phyloP scores from a whole-genome alignment of 1,284 basidiomycete species.

The Microbotryum lychnidis-dioicae region DNA sequence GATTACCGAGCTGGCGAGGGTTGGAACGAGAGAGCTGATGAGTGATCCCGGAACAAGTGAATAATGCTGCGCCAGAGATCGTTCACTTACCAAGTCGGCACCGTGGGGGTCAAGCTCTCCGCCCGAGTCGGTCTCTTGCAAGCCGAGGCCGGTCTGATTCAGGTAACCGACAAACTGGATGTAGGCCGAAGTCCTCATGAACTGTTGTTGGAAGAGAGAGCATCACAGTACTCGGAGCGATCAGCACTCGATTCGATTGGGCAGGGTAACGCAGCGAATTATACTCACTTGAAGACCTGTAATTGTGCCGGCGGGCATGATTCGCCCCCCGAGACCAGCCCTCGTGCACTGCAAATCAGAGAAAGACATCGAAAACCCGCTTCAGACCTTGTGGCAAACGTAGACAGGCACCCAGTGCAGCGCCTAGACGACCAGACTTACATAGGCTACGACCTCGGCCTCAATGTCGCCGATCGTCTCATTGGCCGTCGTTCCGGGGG shows the following conservation, averaged over 20 bases:
- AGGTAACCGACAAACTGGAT: slow-evolving; percentile 56
- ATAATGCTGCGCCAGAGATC: too few species aligned
- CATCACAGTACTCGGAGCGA: not conserved
- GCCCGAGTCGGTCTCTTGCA: slow-evolving; percentile 50
- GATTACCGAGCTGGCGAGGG: slow-evolving; percentile 17
- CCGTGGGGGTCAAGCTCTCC: slow-evolving; percentile 42
- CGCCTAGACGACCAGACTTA: not conserved
- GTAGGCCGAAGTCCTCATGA: slow-evolving; percentile 56
- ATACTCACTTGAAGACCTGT: slow-evolving; percentile 51
- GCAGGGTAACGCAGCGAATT: not conserved
- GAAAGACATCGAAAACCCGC: not conserved
- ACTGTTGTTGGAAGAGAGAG: slow-evolving; percentile 13
- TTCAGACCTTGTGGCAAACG: too few species aligned
- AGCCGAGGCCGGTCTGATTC: slow-evolving; percentile 53
- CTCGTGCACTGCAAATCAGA: slow-evolving; percentile 38
- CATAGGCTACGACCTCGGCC: slow-evolving; percentile 33
- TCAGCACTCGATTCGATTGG: too few species aligned
- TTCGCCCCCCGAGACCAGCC: slow-evolving; percentile 55
- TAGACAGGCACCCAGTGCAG: too few species aligned
- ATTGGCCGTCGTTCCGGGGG: slow-evolving; percentile 4
- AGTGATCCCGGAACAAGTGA: too few species aligned
- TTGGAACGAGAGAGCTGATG: not conserved
- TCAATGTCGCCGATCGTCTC: slow-evolving; percentile 31
- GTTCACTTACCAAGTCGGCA: slow-evolving; percentile 7
- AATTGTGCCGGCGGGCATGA: slow-evolving; percentile 55